Base-by-base conservation (phyloP, 345 rosid species). In the Punica granatum region DNA sequence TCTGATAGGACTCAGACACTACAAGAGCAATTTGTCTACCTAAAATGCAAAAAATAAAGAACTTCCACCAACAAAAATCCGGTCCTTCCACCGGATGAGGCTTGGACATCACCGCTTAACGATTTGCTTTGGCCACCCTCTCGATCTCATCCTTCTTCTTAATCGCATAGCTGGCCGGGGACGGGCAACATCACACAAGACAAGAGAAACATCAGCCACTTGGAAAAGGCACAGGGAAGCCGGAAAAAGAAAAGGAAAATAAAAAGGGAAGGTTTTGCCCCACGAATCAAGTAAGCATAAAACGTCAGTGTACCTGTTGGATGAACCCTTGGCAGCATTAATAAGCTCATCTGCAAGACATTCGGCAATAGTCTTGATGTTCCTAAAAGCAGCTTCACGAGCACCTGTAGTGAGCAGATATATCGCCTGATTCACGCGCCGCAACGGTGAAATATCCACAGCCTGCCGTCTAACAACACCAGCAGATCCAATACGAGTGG, bases 401-500 rank as follows among this genome's bases (percentile, higher is more conserved):
- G 98, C 97, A 73, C 98, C 96, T 32, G 98, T 93, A 0, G 97
- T 93, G 23, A 93, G 81, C 7, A 93, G 81, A 62, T 84, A 93
- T 69, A 93, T 82, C 0, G 97, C 98, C 72, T 89, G 97, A 69
- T 93, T 93, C 19, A 93, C 97, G 51, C 97, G 92, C 33, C 97
- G 82, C 33, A 93, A 70, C 3, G 98, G 98, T 68, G 97, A 90
- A 79, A 93, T 89, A 89, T 90, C 98, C 60, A 93, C 97, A 4
- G 97, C 98, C 78, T 93, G 98, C 59, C 97, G 90, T 76, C 98
- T 84, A 19, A 93, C 98, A 72, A 90, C 97, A 84, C 98, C 98
- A 67, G 98, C 97, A 64, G 97, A 93, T 14, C 98, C 98, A 72
- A 93, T 93, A 35, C 97, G 85, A 0, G 98, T 90, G 10, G 98